Conservation (phyloP, 495 filamentous ascomycete genomes). For the Aspergillus baeticus region DNA sequence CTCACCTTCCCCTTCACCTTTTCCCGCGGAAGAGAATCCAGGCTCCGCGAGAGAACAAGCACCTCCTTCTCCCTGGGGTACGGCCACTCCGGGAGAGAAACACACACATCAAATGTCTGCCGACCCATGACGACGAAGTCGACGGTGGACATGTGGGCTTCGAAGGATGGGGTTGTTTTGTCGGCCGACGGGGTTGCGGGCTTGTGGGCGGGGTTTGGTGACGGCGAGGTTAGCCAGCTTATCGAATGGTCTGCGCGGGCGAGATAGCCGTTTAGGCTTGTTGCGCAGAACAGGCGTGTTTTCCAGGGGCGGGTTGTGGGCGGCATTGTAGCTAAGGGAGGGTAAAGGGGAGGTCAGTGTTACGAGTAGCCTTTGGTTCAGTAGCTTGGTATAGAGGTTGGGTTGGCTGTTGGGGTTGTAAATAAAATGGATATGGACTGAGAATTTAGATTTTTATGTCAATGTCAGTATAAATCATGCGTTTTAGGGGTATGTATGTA, state of each 20-base stretch:
- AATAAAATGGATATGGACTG: no score
- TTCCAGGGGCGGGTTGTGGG: slow-evolving; percentile 2
- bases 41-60: slow-evolving; percentile 6
- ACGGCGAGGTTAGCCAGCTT: slow-evolving; percentile 10
- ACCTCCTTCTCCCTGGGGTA: not conserved
- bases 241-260: slow-evolving; percentile 9
- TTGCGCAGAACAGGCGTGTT: slow-evolving; percentile 7
- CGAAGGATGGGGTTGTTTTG: not conserved
- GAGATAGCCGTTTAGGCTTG: slow-evolving; percentile 16
- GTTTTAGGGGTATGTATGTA: no score
- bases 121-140: slow-evolving; percentile 18
- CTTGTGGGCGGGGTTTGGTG: not conserved
- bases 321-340: no score
- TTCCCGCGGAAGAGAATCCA: not conserved
- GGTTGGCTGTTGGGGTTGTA: no score
- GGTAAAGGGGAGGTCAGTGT: no score
- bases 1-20: not conserved
- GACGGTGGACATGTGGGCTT: slow-evolving; percentile 9
- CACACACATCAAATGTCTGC: slow-evolving; percentile 3
- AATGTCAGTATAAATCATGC: no score
- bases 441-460: no score
- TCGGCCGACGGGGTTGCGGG: not conserved
- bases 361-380: no score
- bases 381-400: no score
- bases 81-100: slow-evolving; percentile 7